Percentiles rank a stretch among this genome's conserved stretches.
Conservation (phyloP, 2,329 filamentous ascomycete genomes). For the Knoxdaviesia proteae region DNA sequence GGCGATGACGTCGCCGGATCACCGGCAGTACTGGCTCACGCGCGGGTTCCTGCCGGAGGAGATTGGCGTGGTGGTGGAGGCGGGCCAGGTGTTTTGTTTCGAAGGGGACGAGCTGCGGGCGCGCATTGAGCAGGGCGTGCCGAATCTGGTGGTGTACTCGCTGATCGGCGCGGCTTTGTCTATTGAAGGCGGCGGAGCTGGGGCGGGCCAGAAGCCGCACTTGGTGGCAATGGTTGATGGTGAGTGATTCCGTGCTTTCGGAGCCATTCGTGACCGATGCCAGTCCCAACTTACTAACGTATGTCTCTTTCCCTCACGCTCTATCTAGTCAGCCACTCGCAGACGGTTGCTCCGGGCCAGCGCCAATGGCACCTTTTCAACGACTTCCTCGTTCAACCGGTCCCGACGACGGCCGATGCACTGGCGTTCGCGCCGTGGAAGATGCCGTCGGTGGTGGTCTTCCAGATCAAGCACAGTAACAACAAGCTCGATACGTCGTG, state of each 20-base stretch:
- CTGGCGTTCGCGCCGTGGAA: slow-evolving; percentile 86
- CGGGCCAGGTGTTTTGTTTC: slow-evolving; percentile 85
- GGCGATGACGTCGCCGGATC: slow-evolving; percentile 48
- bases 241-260: slow-evolving; percentile 12
- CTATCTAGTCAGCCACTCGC: slow-evolving; percentile 3
- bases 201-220: slow-evolving; percentile 57
- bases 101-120: slow-evolving; percentile 76
- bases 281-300: too few relatives aligned
- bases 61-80: slow-evolving; percentile 76
- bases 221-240: slow-evolving; percentile 82
- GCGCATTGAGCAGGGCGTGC: slow-evolving; percentile 58
- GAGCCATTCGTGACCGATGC: background rate
- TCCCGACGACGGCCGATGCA: slow-evolving; percentile 56
- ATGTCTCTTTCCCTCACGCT: background rate
- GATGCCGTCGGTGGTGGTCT: slow-evolving; percentile 68
- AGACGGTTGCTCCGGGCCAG: slow-evolving; percentile 25
- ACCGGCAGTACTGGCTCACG: slow-evolving; percentile 67
- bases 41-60: slow-evolving; percentile 86
- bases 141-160: slow-evolving; percentile 75
- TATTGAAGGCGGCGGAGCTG: slow-evolving; percentile 46
- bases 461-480: slow-evolving; percentile 62
- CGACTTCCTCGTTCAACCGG: slow-evolving; percentile 74
- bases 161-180: slow-evolving; percentile 77
- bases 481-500: slow-evolving; percentile 71
- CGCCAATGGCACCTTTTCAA: slow-evolving; percentile 93